Evolutionary conservation across 164 flowering plant species (phyloP).

Genomic region (Houttuynia cordata): DNA sequence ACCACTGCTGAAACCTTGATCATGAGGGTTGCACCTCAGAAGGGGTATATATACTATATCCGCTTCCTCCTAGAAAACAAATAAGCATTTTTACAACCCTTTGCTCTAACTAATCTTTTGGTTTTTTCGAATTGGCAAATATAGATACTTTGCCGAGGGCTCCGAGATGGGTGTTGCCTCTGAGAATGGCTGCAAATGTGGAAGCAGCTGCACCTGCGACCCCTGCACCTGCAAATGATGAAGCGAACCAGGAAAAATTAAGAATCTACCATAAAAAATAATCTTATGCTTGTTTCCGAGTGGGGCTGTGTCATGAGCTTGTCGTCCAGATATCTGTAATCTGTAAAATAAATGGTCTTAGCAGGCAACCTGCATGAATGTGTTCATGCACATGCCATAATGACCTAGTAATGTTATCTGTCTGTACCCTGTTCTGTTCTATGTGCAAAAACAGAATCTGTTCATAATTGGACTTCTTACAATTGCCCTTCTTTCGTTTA

Average conservation of each 20-base stretch:
- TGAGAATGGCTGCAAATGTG: constrained; percentile 26
- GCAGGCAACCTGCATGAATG: background rate
- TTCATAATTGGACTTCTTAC: too few relatives aligned
- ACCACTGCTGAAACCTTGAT: constrained; percentile 15
- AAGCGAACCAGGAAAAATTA: background rate
- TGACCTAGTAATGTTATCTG: background rate
- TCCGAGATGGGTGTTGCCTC: constrained; percentile 11
- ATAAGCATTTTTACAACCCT: too few relatives aligned
- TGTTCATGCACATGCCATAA: background rate
- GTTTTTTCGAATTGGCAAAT: too few relatives aligned
- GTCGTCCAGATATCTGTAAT: background rate
- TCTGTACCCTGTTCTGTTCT: too few relatives aligned
- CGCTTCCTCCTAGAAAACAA: too few relatives aligned
- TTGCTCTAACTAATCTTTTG: too few relatives aligned
- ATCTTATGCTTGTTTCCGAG: background rate
- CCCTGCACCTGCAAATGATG: constrained; percentile 29
- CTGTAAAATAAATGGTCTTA: background rate
- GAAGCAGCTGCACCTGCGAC: constrained; percentile 25
- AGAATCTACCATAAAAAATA: too few relatives aligned
- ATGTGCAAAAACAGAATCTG: too few relatives aligned
- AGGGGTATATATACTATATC: too few relatives aligned
- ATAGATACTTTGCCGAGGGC: constrained; percentile 9
- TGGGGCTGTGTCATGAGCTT: background rate
- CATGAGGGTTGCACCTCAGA: constrained; percentile 22
- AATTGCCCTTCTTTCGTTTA: too few relatives aligned